These are phyloP conservation scores for Gymnopus androsaceus DNA, from an alignment of 1,284 basidiomycete species.

Conservation along the genomic window DNA sequence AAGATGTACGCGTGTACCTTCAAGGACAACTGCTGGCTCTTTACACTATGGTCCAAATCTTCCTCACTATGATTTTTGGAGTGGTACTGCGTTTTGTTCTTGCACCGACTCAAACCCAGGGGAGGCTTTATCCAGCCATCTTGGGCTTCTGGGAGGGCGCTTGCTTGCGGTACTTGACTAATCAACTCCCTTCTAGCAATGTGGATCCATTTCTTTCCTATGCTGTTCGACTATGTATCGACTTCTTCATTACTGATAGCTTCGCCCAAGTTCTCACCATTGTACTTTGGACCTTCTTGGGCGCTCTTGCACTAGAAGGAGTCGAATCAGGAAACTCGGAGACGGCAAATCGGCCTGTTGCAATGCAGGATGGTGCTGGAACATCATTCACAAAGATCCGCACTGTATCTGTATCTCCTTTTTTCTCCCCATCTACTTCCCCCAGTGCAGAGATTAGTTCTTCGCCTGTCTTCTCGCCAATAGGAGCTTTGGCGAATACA, in stretches of 20 bases:
- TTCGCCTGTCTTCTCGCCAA: neutral
- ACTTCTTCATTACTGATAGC: slow-evolving; percentile 37
- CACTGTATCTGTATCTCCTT: neutral
- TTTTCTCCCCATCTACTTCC: neutral
- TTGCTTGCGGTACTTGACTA: slow-evolving; percentile 36
- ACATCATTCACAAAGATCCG: neutral
- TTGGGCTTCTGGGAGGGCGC: slow-evolving; percentile 45
- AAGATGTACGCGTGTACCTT: neutral
- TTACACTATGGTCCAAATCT: slow-evolving; percentile 39
- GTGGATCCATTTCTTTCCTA: slow-evolving; percentile 44
- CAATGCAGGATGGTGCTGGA: neutral
- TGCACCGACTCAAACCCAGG: slow-evolving; percentile 5
- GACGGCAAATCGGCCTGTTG: neutral
- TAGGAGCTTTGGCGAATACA: too few relatives aligned
- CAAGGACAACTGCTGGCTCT: too few relatives aligned
- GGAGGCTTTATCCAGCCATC: slow-evolving; percentile 28
- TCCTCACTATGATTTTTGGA: slow-evolving; percentile 41
- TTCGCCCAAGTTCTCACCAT: slow-evolving; percentile 32
- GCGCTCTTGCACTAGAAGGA: slow-evolving; percentile 33
- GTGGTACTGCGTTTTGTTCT: slow-evolving; percentile 37
- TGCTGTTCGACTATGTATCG: slow-evolving; percentile 39
- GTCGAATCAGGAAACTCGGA: slow-evolving; percentile 10
- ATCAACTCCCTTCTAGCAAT: slow-evolving; percentile 24
- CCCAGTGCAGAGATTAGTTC: neutral
- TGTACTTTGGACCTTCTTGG: slow-evolving; percentile 38